Evolutionary conservation across 2,329 filamentous ascomycete genomes (phyloP).

Genomic region (Acephala macrosclerotiorum): DNA sequence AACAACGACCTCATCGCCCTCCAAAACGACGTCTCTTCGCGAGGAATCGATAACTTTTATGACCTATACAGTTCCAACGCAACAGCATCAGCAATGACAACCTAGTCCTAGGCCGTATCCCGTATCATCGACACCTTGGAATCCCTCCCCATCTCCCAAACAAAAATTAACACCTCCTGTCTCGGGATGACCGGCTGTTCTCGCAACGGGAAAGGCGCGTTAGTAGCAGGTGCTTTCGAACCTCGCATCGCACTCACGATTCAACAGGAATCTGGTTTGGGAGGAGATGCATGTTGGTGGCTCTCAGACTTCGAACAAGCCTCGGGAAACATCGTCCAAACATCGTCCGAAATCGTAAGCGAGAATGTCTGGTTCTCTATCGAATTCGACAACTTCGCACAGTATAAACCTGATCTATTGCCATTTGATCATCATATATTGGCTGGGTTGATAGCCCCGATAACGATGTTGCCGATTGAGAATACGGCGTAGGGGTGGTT

Average conservation of each 20-base stretch:
- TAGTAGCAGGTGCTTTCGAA: constrained; percentile 64
- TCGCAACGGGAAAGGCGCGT: constrained; percentile 68
- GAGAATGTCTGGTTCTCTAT: constrained; percentile 71
- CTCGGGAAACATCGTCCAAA: constrained; percentile 65
- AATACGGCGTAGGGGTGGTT: constrained; percentile 56
- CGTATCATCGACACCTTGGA: neutral
- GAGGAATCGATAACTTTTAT: neutral
- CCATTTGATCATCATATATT: constrained; percentile 4
- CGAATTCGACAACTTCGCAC: neutral
- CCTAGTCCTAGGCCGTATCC: neutral
- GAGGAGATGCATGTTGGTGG: constrained; percentile 67
- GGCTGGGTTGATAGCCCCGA: constrained; percentile 54
- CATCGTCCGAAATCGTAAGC: constrained; percentile 61
- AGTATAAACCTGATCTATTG: neutral
- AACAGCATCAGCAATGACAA: constrained; percentile 3
- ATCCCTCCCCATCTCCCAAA: neutral
- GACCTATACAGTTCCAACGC: neutral
- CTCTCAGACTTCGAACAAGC: constrained; percentile 57
- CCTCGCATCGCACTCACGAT: constrained; percentile 64
- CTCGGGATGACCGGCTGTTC: constrained; percentile 67
- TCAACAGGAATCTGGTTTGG: constrained; percentile 67
- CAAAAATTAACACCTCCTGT: neutral
- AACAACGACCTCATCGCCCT: constrained; percentile 60
- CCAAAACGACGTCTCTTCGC: constrained; percentile 46
- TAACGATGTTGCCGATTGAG: constrained; percentile 61